Percentiles rank a stretch among this genome's conserved stretches.
These are phyloP conservation scores for Globisporangium megalacanthum DNA, from an alignment of 352 stramenopile genomes.

Conservation along the genomic window DNA sequence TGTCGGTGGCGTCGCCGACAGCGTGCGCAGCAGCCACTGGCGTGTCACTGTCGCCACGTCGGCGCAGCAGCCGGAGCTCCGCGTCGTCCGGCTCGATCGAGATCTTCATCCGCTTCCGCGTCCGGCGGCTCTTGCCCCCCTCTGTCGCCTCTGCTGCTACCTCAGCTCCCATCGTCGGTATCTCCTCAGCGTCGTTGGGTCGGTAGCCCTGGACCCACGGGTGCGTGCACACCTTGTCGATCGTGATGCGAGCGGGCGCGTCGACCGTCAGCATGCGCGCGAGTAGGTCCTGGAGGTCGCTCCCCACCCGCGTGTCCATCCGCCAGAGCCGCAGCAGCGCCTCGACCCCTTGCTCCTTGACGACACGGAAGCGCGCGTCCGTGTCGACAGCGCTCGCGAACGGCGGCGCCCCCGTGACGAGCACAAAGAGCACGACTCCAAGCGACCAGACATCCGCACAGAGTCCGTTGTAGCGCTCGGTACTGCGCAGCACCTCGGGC, in stretches of 20 bases:
- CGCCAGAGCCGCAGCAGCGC: slow-evolving; percentile 34
- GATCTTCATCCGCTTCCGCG: slow-evolving; percentile 13
- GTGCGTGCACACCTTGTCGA: slow-evolving; percentile 31
- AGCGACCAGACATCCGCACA: slow-evolving; percentile 63
- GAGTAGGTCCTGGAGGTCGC: slow-evolving; percentile 31
- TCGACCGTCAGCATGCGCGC: slow-evolving; percentile 32
- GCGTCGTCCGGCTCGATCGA: slow-evolving; percentile 2
- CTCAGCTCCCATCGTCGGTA: background rate
- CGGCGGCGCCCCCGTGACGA: slow-evolving; percentile 46
- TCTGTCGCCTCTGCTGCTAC: background rate
- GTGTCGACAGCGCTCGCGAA: slow-evolving; percentile 34
- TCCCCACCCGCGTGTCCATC: slow-evolving; percentile 24
- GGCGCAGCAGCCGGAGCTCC: background rate
- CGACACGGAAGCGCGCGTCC: slow-evolving; percentile 49
- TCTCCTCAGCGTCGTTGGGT: background rate
- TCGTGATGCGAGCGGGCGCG: slow-evolving; percentile 22
- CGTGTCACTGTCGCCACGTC: background rate
- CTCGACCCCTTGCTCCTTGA: slow-evolving; percentile 31
- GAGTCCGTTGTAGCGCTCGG: slow-evolving; percentile 36
- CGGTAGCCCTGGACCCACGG: slow-evolving; percentile 26
- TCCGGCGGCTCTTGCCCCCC: background rate
- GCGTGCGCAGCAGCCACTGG: background rate
- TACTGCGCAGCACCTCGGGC: slow-evolving; percentile 34
- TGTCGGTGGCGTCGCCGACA: too few relatives aligned
- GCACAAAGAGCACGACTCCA: slow-evolving; percentile 56